These are phyloP conservation scores for Coemansia sp. DNA, from an alignment of 192 early-diverging fungal species.

Conservation along the genomic window DNA sequence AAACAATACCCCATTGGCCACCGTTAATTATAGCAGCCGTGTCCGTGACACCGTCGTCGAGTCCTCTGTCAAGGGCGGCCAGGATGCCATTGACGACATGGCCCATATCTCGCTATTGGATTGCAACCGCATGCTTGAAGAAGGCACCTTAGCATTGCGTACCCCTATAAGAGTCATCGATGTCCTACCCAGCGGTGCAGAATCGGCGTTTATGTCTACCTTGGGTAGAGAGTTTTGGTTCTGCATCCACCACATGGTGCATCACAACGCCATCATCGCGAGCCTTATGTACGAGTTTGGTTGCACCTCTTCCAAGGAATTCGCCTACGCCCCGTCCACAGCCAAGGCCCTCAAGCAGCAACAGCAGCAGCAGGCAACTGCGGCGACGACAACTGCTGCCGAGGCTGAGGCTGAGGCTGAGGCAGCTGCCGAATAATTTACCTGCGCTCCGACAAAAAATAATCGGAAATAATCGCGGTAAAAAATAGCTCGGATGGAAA, in stretches of 20 bases:
- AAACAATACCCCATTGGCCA: too few relatives aligned
- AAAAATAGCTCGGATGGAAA: too few relatives aligned
- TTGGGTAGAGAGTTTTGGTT: constrained; percentile 52
- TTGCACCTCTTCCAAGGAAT: constrained; percentile 16
- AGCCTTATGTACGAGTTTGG: constrained; percentile 39
- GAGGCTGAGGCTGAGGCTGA: too few relatives aligned
- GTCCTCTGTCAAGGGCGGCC: constrained; percentile 11
- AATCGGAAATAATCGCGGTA: too few relatives aligned
- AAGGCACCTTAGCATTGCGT: background rate
- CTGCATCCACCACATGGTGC: constrained; percentile 52
- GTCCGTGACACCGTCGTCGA: constrained; percentile 21
- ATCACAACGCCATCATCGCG: constrained; percentile 51
- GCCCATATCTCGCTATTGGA: background rate
- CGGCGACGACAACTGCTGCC: too few relatives aligned
- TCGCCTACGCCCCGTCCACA: constrained; percentile 50
- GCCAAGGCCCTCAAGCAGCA: constrained; percentile 16
- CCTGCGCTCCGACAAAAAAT: too few relatives aligned
- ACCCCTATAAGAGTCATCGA: constrained; percentile 10
- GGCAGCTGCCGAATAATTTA: too few relatives aligned
- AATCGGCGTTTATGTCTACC: constrained; percentile 24
- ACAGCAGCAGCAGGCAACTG: too few relatives aligned
- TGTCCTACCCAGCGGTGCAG: constrained; percentile 15
- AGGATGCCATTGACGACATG: constrained; percentile 5
- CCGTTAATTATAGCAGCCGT: constrained; percentile 23
- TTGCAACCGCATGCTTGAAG: background rate